Evolutionary conservation across 352 stramenopile species (phyloP).

Genomic region (Vaucheria bursata): DNA sequence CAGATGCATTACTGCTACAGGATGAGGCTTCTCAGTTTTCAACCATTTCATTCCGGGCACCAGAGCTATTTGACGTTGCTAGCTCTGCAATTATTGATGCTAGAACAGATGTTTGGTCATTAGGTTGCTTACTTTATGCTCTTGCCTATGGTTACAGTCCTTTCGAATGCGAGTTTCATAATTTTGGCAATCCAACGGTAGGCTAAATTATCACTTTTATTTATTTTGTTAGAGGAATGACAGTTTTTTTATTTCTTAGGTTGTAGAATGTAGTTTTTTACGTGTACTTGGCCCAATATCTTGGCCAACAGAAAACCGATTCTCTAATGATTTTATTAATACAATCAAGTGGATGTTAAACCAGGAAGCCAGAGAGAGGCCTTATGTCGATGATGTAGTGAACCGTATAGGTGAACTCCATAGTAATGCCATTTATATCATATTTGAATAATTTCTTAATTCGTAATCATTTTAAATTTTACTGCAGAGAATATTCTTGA

Average conservation of each 20-base stretch:
- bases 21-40: slow-evolving; percentile 67
- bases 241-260: slow-evolving; percentile 7
- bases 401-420: neutral
- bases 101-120: slow-evolving; percentile 70
- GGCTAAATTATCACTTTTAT: neutral
- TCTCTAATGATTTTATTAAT: slow-evolving; percentile 58
- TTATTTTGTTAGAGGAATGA: slow-evolving; percentile 51
- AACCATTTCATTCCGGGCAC: slow-evolving; percentile 72
- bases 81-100: slow-evolving; percentile 62
- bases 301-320: slow-evolving; percentile 48
- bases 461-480: too few relatives aligned
- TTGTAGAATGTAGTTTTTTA: slow-evolving; percentile 68
- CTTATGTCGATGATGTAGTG: slow-evolving; percentile 40
- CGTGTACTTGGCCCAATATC: slow-evolving; percentile 64
- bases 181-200: slow-evolving; percentile 55
- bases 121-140: slow-evolving; percentile 73
- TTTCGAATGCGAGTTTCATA: slow-evolving; percentile 71
- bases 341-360: slow-evolving; percentile 59
- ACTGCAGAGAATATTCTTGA: too few relatives aligned
- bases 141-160: slow-evolving; percentile 76
- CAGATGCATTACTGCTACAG: slow-evolving; percentile 67
- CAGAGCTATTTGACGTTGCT: slow-evolving; percentile 75
- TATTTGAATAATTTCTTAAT: too few relatives aligned
- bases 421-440: too few relatives aligned
- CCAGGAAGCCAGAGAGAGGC: slow-evolving; percentile 36